Evolutionary conservation across 78 protist species (phyloP), one percentile per base, ranked within the genome.

Genomic region (Bodo saltans): DNA sequence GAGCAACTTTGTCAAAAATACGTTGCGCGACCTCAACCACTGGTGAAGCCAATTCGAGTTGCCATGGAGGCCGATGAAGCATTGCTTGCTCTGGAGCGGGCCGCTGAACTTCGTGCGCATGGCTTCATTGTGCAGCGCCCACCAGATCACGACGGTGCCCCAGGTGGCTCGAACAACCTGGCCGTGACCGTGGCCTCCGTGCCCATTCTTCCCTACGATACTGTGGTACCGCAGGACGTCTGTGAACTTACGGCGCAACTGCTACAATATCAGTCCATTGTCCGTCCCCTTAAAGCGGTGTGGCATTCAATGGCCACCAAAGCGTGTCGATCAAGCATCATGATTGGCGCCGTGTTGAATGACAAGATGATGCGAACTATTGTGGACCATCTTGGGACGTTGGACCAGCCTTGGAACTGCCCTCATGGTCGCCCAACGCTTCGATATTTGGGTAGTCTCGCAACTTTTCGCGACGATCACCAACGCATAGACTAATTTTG

Each of bases 351-450:
- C 1, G 34, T 95, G 28, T 88, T 95, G 30, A 30, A 72, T 4
- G 25, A 27, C 27, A 1, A 35, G 68, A 83, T 86, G n/a, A 92
- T 92, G 95, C 88, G 71, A 17, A 60, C 73, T n/a, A 32, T 87
- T 27, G 79, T 92, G 30, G 67, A 30, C 34, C 83, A 91, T 89
- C 86, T 90, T 83, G 70, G 89, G 70, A 42, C 52, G 74, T 79
- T 94, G 70, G 82, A 87, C 21, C 72, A 89, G 32, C 98, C 99
- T 42, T 96, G 98, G 99, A 84, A 86, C 79, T 97, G 99, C 82
- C 99, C 99, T 28, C 99, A 97, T 78, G 99, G 99, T 52, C 82
- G 99, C 39, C 98, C 99, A 0, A 97, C 98, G 0, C 85, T 97
- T 90, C 89, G 98, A 33, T 98, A 96, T 71, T 8, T 17, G n/a